Evolutionary conservation across 2,329 filamentous ascomycete species (phyloP), one percentile per base, ranked within the genome.

Genomic region (Epichloe sp.): DNA sequence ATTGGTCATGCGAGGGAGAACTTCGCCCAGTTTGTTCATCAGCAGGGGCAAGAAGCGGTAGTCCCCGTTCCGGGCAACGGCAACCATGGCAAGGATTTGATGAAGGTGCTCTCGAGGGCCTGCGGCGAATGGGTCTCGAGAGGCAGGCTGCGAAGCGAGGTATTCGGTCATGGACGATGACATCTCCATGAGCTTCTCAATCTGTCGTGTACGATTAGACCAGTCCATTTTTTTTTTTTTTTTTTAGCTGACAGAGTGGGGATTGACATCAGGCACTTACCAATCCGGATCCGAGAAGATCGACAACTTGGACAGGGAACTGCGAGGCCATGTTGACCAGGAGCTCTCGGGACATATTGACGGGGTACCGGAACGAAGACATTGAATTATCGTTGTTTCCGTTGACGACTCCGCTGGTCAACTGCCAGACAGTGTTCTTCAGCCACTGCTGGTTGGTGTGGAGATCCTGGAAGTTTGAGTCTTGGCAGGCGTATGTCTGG

Each of bases 111-210:
- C 85, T 37, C 81, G 81, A 3, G 87, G 86, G 0, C 83, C 81
- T 38, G 78, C 65, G 21, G 76, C 73, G 62, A 87, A 88, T 1
- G 79, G 77, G 40, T 79, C 75, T 2, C 78, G 71, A 3, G 79
- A 75, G 0, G 78, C 68, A 1, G 80, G 78, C 47, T 82, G 79
- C 48, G 82, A 73, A 8, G 82, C 76, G 51, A 95, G 79, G 37
- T 87, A 82, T 56, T 91, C 85, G 7, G 78, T 83, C 54, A 93
- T 72, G 15, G 82, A 81, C 63, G 78, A 85, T 12, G 86, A 81
- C 37, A 90, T 78, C 57, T 90, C 85, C 58, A 93, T 79, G 12
- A 95, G 69, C 63, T 91, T 91, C 62, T 90, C 86, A 54, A 93
- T 80, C 79, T 83, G 58, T 0, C 31, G 12, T 2, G 4, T 26